Evolutionary conservation across 2,329 filamentous ascomycete genomes (phyloP), one percentile per base, ranked within the genome.

Genomic region (Pseudovirgaria hyperparasitica): DNA sequence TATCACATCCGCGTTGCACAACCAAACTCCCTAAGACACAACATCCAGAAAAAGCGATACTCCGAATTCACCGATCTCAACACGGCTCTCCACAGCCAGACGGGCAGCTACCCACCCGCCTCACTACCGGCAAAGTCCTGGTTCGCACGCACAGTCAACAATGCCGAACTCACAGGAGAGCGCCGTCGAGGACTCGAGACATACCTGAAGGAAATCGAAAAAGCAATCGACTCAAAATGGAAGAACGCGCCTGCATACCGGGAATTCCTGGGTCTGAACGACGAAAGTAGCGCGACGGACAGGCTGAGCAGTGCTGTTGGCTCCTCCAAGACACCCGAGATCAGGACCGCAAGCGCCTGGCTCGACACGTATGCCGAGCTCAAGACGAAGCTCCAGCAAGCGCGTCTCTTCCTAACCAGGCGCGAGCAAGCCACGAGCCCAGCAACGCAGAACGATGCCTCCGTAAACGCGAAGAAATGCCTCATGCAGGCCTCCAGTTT

Each of bases 1-100:
- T 87, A 86, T 62, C 81, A 82, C 51, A 76, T 86, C 52, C 75
- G 72, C 13, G 64, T 90, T 32, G 74, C 78, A 27, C 72, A 84
- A 1, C 79, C 79, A 26, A 72, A 85, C 2, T 81, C 82, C 0
- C 67, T 87, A 9, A 73, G 78, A 25, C 79, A 78, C 4, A 80
- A 77, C 42, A 76, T 79, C 37, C 64, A 85, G 5, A 72, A 76
- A 44, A 87, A 86, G 55, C 78, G 82, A 42, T 92, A 87, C 62
- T 82, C 76, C 28, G 82, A 90, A 48, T 90, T 90, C 46, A 60
- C 62, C 29, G 51, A 63, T 24, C 71, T 92, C 10, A 72, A 90
- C 55, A 52, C 60, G 16, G 55, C 67, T 4, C 65, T 92, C 6
- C 62, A 63, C 12, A 57, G 65, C 21, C 60, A 72, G 26, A 67